phyloP scores from a whole-genome alignment of 2,329 filamentous ascomycete genomes.

The Beauveria sp. region DNA sequence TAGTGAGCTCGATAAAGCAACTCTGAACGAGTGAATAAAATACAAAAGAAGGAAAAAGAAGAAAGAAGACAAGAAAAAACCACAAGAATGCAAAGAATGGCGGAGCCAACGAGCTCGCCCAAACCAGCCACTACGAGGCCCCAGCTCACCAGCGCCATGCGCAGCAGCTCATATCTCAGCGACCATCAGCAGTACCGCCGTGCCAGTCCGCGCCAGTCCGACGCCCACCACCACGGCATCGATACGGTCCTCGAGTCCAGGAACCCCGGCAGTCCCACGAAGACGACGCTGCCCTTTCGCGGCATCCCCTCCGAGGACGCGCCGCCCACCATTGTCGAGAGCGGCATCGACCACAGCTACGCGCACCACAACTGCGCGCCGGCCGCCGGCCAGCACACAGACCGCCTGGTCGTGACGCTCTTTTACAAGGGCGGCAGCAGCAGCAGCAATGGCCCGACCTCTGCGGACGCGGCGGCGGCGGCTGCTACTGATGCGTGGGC shows the following conservation, averaged over 20 bases:
- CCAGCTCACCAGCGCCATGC: constrained; percentile 42
- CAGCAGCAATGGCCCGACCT: neutral
- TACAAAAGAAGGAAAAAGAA: neutral
- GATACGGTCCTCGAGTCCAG: constrained; percentile 55
- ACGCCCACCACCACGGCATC: constrained; percentile 52
- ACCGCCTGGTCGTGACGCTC: constrained; percentile 53
- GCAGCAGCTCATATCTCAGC: constrained; percentile 54
- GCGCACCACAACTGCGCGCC: constrained; percentile 58
- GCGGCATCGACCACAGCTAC: constrained; percentile 53
- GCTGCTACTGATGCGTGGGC: constrained; percentile 14
- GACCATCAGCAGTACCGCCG: constrained; percentile 58
- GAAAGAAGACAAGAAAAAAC: neutral
- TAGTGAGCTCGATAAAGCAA: neutral
- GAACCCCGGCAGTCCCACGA: constrained; percentile 20
- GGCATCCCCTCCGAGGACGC: constrained; percentile 53
- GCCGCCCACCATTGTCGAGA: constrained; percentile 53
- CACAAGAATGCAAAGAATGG: neutral
- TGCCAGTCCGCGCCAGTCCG: constrained; percentile 33
- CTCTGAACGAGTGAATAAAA: neutral
- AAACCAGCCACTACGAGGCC: constrained; percentile 26
- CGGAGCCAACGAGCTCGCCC: constrained; percentile 1
- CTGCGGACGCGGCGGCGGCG: constrained; percentile 23
- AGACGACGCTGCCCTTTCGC: constrained; percentile 42
- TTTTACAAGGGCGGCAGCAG: constrained; percentile 47
- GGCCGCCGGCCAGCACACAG: constrained; percentile 35